These are phyloP conservation scores for Suillus occidentalis DNA, from an alignment of 768 basidiomycete genomes.

Conservation along the genomic window DNA sequence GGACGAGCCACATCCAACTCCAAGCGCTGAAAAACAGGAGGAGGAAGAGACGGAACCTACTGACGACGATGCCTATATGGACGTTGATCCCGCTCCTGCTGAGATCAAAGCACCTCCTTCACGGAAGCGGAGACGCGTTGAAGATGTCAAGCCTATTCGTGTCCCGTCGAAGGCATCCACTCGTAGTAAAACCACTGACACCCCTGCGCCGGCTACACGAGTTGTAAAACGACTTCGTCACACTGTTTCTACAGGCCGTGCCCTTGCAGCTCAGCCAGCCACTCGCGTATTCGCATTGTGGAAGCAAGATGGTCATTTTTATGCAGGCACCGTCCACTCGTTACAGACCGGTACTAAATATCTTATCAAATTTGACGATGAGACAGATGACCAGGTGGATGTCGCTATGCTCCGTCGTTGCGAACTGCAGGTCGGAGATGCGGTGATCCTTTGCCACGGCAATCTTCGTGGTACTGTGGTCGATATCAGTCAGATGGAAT, in stretches of 20 bases:
- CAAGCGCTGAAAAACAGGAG: slow-evolving; percentile 30
- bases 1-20: slow-evolving; percentile 9
- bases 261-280: slow-evolving; percentile 22
- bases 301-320: slow-evolving; percentile 60
- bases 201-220: slow-evolving; percentile 32
- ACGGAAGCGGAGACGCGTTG: slow-evolving; percentile 47
- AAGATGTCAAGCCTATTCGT: slow-evolving; percentile 26
- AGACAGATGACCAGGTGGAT: slow-evolving; percentile 44
- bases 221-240: slow-evolving; percentile 43
- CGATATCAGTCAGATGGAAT: slow-evolving; percentile 32
- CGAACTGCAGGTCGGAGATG: slow-evolving; percentile 54
- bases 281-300: slow-evolving; percentile 74
- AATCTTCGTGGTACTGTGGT: slow-evolving; percentile 30
- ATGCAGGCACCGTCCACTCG: slow-evolving; percentile 55
- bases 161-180: slow-evolving; percentile 25
- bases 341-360: slow-evolving; percentile 34
- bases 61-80: slow-evolving; percentile 43
- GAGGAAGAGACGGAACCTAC: slow-evolving; percentile 42
- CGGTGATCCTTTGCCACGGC: slow-evolving; percentile 42
- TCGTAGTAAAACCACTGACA: slow-evolving; percentile 26
- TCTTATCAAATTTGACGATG: slow-evolving; percentile 68
- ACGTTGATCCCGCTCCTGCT: slow-evolving; percentile 32
- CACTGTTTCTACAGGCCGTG: slow-evolving; percentile 27
- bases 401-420: slow-evolving; percentile 54
- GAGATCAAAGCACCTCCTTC: slow-evolving; percentile 16